Evolutionary conservation across 2,329 filamentous ascomycete genomes (phyloP), one percentile per base, ranked within the genome.

Genomic region (Diaporthe ampelina): DNA sequence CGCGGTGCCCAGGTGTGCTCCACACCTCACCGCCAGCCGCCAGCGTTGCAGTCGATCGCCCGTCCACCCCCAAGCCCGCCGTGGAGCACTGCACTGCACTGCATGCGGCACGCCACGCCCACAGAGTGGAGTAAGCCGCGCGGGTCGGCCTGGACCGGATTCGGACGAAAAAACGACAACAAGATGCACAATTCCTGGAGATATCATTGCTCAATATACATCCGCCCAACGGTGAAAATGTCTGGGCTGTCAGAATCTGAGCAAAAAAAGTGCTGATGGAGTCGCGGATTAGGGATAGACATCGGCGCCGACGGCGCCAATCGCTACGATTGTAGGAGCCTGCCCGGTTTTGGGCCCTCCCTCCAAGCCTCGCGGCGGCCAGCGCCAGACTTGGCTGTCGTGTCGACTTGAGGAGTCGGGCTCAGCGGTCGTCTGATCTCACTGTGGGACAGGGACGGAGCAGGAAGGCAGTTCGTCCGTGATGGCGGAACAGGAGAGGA

Each of bases 91-190:
- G n/a, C n/a, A n/a, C n/a, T n/a, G n/a, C n/a, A n/a, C n/a, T n/a
- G n/a, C n/a, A n/a, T n/a, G n/a, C n/a, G n/a, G n/a, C 29, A 29
- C 29, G 29, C 4, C 4, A 29, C 29, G 29, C 29, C 29, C 4
- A 29, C 29, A 35, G 21, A 67, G 61, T 52, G 61, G 61, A 52
- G 61, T n/a, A 29, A 19, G 7, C 61, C 61, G 61, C 61, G 61
- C 61, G 61, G 61, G 43, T 67, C 61, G 61, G 61, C 43, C 26
- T 29, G 29, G 29, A 29, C 29, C 29, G 29, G 29, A 29, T 29
- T 29, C 29, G 4, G 29, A 29, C 29, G 29, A 2, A 29, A 29
- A 29, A 29, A 29, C 2, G 3, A 29, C 29, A 4, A 29, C 2
- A 29, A 2, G 29, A 29, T 29, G 29, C 29, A 29, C 29, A 29